Percentiles rank a stretch among this genome's conserved stretches.
Evolutionary conservation across 495 filamentous ascomycete genomes (phyloP).

Genomic region (Stereocaulon alpinum): DNA sequence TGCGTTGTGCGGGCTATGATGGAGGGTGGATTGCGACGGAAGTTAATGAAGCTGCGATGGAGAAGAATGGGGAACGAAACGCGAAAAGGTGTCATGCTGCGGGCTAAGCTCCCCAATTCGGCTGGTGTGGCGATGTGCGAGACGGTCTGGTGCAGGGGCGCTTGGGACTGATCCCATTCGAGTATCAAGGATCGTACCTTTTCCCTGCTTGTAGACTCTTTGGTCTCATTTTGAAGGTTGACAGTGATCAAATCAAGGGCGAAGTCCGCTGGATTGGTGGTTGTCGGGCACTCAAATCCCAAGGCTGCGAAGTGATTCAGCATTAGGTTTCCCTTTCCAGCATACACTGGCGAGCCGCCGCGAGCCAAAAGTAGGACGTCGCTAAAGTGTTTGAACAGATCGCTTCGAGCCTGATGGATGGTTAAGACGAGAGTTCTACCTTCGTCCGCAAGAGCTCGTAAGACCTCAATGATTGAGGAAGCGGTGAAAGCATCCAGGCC

Average conservation of each 20-base stretch:
- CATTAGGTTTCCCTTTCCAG: constrained; percentile 54
- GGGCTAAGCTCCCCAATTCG: constrained; percentile 54
- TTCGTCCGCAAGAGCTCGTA: constrained; percentile 57
- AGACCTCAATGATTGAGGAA: constrained; percentile 60
- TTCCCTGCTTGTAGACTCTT: constrained; percentile 47
- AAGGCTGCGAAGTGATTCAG: constrained; percentile 49
- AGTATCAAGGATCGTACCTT: constrained; percentile 50
- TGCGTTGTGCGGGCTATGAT: constrained; percentile 58
- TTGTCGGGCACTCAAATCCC: constrained; percentile 51
- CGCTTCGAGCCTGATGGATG: constrained; percentile 65
- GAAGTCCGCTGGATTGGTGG: constrained; percentile 67
- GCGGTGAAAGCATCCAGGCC: constrained; percentile 70
- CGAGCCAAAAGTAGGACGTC: constrained; percentile 59
- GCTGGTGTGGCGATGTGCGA: constrained; percentile 52
- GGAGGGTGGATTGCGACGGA: constrained; percentile 53
- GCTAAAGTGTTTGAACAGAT: constrained; percentile 59
- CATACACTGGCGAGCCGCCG: constrained; percentile 56
- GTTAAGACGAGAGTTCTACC: constrained; percentile 63
- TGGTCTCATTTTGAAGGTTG: constrained; percentile 51
- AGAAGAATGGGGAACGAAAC: constrained; percentile 55
- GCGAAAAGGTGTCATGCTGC: constrained; percentile 48
- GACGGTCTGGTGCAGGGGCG: constrained; percentile 16
- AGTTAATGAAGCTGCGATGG: constrained; percentile 53
- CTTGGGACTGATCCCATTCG: constrained; percentile 33
- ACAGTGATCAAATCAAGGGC: constrained; percentile 66